phyloP scores from a whole-genome alignment of 2,329 filamentous ascomycete genomes.

The Zasmidium cellare region DNA sequence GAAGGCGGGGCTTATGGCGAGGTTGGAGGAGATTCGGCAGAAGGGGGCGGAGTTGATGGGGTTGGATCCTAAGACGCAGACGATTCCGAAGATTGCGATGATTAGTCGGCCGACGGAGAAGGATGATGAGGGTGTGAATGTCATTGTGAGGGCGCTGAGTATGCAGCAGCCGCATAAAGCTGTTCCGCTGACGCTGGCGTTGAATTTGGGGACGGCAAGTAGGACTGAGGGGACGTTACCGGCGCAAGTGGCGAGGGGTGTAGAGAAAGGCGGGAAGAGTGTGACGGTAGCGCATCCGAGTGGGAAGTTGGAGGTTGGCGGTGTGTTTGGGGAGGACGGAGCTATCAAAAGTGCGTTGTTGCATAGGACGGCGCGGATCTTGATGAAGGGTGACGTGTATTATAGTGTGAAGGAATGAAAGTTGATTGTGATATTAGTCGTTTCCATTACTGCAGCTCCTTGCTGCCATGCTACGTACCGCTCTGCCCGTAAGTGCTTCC shows the following conservation, averaged over 20 bases:
- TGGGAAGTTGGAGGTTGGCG: constrained; percentile 30
- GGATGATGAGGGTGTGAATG: constrained; percentile 29
- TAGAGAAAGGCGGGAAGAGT: constrained; percentile 3
- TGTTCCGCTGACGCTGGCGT: constrained; percentile 44
- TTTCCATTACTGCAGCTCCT: too few relatives aligned
- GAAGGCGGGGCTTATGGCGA: constrained; percentile 49
- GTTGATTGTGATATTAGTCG: too few relatives aligned
- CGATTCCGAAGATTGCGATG: constrained; percentile 64
- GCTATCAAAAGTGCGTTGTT: constrained; percentile 29
- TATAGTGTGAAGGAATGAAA: constrained; percentile 12
- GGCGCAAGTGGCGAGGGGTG: constrained; percentile 9
- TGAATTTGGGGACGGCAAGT: constrained; percentile 44
- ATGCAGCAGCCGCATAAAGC: constrained; percentile 46
- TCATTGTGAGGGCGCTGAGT: constrained; percentile 46
- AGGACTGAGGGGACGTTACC: constrained; percentile 33
- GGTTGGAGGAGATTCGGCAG: constrained; percentile 59
- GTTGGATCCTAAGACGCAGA: constrained; percentile 49
- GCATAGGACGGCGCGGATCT: constrained; percentile 29
- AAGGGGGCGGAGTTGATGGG: constrained; percentile 63
- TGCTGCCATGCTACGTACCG: too few relatives aligned
- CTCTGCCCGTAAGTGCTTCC: too few relatives aligned
- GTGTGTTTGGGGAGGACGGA: constrained; percentile 23
- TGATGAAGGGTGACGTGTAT: constrained; percentile 34
- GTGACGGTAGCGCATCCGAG: constrained; percentile 31
- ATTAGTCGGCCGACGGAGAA: constrained; percentile 39